Evolutionary conservation across 2,329 filamentous ascomycete species (phyloP).

Genomic region (Fusarium graminum): DNA sequence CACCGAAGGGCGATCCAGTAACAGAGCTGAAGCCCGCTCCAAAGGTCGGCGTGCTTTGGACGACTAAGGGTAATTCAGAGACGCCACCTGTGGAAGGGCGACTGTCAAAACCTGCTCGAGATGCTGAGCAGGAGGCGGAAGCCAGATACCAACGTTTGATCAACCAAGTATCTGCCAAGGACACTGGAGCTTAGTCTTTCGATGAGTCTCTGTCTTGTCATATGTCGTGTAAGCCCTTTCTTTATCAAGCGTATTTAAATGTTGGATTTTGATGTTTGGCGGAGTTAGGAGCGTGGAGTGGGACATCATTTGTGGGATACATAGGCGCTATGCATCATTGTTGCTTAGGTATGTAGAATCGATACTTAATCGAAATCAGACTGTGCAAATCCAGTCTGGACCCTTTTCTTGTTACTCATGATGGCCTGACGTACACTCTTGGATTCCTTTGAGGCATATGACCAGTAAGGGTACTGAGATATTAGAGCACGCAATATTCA

Average conservation of each 20-base stretch:
- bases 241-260: constrained; percentile 32
- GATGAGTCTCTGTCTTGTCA: background rate
- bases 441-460: background rate
- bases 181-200: constrained; percentile 40
- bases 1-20: constrained; percentile 50
- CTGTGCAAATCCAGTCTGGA: constrained; percentile 2
- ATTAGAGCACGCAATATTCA: background rate
- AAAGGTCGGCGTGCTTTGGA: constrained; percentile 56
- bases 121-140: constrained; percentile 55
- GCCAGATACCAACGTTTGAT: constrained; percentile 56
- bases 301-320: constrained; percentile 27
- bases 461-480: background rate
- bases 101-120: constrained; percentile 46
- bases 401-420: background rate
- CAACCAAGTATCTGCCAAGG: constrained; percentile 54
- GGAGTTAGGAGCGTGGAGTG: constrained; percentile 44
- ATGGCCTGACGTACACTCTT: background rate
- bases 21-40: constrained; percentile 40
- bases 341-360: constrained; percentile 10
- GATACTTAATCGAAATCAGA: constrained; percentile 9
- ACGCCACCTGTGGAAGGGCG: constrained; percentile 36
- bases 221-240: constrained; percentile 32
- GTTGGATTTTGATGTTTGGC: constrained; percentile 31
- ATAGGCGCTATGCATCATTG: constrained; percentile 21
- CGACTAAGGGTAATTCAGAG: constrained; percentile 45